These are phyloP conservation scores for Chalaropsis thielavioides DNA, from an alignment of 2,329 filamentous ascomycete species.

Conservation along the genomic window DNA sequence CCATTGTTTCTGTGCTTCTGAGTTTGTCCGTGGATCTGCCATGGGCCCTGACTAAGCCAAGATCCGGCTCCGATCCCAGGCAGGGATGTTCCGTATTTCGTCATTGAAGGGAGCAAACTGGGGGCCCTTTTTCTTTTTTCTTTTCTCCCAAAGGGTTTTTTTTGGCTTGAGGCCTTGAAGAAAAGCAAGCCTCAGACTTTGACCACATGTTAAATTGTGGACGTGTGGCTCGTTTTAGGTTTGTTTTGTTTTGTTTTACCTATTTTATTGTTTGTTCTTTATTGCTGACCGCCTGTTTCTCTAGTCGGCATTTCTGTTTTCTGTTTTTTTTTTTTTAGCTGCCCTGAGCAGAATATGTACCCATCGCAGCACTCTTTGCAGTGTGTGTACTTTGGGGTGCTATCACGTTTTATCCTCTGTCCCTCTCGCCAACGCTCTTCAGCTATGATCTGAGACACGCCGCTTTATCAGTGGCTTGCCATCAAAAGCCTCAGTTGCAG, in stretches of 20 bases:
- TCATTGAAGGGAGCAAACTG: neutral
- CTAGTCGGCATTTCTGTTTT: too few species aligned
- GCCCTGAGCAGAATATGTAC: neutral
- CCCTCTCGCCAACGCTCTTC: neutral
- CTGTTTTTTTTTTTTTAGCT: neutral
- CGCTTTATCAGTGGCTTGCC: neutral
- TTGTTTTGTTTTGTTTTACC: neutral
- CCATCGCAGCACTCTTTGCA: neutral
- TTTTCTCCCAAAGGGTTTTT: neutral
- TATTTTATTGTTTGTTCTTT: neutral
- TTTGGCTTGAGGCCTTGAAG: neutral
- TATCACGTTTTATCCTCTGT: neutral
- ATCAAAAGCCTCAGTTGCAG: conserved; percentile 1
- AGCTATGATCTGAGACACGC: neutral
- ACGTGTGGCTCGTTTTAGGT: neutral
- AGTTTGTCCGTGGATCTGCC: neutral
- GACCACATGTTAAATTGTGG: neutral
- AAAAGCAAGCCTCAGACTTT: neutral
- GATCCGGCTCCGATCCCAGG: neutral
- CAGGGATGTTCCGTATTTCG: neutral
- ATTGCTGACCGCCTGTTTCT: conserved; percentile 1
- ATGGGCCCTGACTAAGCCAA: neutral
- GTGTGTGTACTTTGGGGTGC: neutral
- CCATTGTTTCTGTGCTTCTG: too few species aligned
- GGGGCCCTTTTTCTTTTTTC: too few species aligned